Percentiles rank a stretch among this genome's conserved stretches.
phyloP scores from a whole-genome alignment of 1,139 yeast species.

The Kurtzmaniella quercitrusa region DNA sequence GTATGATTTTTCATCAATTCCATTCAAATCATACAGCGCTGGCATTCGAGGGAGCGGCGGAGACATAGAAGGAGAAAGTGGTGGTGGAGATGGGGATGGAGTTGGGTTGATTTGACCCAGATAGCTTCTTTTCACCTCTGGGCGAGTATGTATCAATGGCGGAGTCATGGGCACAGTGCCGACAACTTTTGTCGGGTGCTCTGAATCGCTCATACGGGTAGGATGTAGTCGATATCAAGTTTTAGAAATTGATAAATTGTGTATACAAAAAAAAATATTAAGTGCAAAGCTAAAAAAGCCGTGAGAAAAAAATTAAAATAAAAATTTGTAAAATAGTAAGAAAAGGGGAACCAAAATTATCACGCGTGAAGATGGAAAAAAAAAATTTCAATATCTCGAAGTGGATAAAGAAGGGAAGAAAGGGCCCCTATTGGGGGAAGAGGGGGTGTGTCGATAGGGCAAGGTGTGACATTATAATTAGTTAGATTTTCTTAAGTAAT shows the following conservation, averaged over 20 bases:
- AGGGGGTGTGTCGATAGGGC: too few species aligned
- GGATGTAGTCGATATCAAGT: neutral
- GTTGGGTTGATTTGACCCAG: slow-evolving; percentile 3
- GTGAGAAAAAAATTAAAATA: neutral
- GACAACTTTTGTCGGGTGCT: neutral
- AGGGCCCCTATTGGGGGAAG: too few species aligned
- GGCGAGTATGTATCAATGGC: neutral
- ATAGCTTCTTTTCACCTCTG: neutral
- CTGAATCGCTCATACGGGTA: slow-evolving; percentile 1
- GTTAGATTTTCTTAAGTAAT: too few species aligned
- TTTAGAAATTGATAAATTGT: neutral
- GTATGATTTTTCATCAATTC: slow-evolving; percentile 21
- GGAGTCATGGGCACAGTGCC: slow-evolving; percentile 1
- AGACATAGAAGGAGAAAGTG: slow-evolving; percentile 8
- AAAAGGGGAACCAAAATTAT: neutral
- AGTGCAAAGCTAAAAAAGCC: neutral
- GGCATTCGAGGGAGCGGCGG: slow-evolving; percentile 54
- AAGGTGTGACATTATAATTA: too few species aligned
- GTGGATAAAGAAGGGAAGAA: neutral
- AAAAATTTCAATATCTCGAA: neutral
- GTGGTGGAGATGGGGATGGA: slow-evolving; percentile 2
- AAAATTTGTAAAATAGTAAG: neutral
- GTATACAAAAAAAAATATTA: neutral
- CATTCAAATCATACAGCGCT: slow-evolving; percentile 57
- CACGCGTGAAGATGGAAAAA: neutral